Percentiles rank a stretch among this genome's conserved stretches.
phyloP scores from a whole-genome alignment of 257 asterid species.

The Haberlea rhodopensis region DNA sequence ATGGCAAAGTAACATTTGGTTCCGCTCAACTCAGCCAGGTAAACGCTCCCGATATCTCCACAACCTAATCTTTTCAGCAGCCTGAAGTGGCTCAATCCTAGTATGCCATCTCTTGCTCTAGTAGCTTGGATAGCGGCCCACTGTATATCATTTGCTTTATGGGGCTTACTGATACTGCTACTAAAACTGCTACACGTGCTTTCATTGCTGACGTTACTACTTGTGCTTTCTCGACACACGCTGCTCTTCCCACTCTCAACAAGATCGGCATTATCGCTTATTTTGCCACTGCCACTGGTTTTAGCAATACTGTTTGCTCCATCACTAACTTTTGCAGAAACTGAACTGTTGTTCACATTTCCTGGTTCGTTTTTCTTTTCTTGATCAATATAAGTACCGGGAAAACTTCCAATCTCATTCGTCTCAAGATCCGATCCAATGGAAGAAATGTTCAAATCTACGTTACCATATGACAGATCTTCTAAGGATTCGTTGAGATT shows the following conservation, averaged over 20 bases:
- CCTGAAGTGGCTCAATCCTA: conserved; percentile 53
- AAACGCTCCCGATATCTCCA: conserved; percentile 61
- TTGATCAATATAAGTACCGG: conserved; percentile 33
- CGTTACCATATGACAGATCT: background rate
- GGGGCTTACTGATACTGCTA: conserved; percentile 52
- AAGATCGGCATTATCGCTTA: conserved; percentile 27
- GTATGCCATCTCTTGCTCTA: conserved; percentile 37
- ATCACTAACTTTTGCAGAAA: conserved; percentile 40
- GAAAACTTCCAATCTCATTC: conserved; percentile 31
- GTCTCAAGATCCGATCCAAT: conserved; percentile 8
- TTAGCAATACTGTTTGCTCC: conserved; percentile 31
- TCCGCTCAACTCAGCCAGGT: conserved; percentile 51
- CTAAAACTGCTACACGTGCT: conserved; percentile 58
- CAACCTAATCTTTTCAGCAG: conserved; percentile 52
- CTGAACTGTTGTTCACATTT: conserved; percentile 38
- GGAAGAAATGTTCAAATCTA: conserved; percentile 1
- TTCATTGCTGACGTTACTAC: conserved; percentile 49
- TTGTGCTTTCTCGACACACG: conserved; percentile 44
- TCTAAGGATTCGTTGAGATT: conserved; percentile 17
- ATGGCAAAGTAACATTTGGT: conserved; percentile 49
- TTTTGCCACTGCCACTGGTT: conserved; percentile 37
- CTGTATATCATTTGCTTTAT: conserved; percentile 44
- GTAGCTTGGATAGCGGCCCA: conserved; percentile 55
- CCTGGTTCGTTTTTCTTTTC: conserved; percentile 34
- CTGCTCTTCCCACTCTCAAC: conserved; percentile 49